A percentile compares a stretch with the other conserved stretches of the same genome.
These are phyloP conservation scores for Limonium bicolor DNA, from an alignment of 148 eudicot species.

Conservation along the genomic window DNA sequence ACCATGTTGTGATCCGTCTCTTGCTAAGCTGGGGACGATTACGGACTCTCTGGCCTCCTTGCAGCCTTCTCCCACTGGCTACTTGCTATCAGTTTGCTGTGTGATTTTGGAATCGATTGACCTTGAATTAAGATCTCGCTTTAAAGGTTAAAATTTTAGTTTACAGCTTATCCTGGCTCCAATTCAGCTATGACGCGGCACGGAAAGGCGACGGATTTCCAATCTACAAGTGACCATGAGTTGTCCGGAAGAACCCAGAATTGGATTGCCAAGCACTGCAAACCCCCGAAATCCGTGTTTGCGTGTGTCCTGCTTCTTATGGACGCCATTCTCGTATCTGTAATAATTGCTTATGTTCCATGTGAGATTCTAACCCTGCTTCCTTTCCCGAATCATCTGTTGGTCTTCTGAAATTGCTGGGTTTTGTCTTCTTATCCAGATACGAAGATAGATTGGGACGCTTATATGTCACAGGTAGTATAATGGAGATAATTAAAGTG, in stretches of 20 bases:
- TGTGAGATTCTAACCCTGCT: slow-evolving; percentile 26
- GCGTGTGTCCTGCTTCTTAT: slow-evolving; percentile 37
- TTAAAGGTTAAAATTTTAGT: not conserved
- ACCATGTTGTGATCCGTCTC: no score
- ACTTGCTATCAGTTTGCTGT: no score
- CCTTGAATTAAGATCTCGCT: not conserved
- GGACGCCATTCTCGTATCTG: slow-evolving; percentile 41
- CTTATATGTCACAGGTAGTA: slow-evolving; percentile 88
- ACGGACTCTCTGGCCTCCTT: no score
- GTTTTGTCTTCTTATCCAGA: slow-evolving; percentile 28
- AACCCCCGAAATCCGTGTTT: slow-evolving; percentile 19
- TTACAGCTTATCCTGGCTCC: no score
- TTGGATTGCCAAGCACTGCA: slow-evolving; percentile 1
- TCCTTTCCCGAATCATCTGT: not conserved
- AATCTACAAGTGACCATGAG: not conserved
- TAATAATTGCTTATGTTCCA: slow-evolving; percentile 65
- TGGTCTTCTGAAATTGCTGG: slow-evolving; percentile 2
- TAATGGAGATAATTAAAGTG: not conserved
- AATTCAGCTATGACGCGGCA: slow-evolving; percentile 3
- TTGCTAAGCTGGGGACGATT: no score
- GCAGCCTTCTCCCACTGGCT: no score
- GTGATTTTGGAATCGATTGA: not conserved
- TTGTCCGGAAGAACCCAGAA: slow-evolving; percentile 1
- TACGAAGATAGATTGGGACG: slow-evolving; percentile 96
- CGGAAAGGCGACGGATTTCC: not conserved